phyloP scores from a whole-genome alignment of 2,329 filamentous ascomycete genomes.

The Cladobotryum mycophilum region DNA sequence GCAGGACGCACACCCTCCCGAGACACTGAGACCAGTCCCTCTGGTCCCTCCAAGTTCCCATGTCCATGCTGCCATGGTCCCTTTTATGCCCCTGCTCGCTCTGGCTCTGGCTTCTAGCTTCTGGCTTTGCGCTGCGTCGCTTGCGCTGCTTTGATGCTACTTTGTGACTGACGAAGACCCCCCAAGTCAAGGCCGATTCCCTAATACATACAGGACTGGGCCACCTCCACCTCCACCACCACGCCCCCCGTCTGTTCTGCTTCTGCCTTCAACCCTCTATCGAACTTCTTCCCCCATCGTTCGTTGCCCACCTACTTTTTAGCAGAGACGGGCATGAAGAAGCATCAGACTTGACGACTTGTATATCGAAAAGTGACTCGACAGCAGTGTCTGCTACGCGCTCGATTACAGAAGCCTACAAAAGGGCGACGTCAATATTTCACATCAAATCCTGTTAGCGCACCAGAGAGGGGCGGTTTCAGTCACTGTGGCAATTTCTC shows the following conservation, averaged over 20 bases:
- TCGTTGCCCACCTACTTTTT: not conserved
- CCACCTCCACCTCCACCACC: slow-evolving; percentile 5
- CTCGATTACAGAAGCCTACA: not conserved
- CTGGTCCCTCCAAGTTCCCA: not conserved
- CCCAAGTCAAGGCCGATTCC: slow-evolving; percentile 6
- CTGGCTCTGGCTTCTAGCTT: not conserved
- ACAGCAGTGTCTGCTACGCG: not conserved
- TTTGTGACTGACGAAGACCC: not conserved
- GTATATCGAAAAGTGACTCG: slow-evolving; percentile 4
- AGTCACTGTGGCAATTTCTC: slow-evolving; percentile 14
- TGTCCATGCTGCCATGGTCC: not conserved
- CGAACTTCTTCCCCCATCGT: slow-evolving; percentile 1
- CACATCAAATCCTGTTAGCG: slow-evolving; percentile 1
- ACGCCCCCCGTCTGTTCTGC: slow-evolving; percentile 3
- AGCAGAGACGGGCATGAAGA: slow-evolving; percentile 5
- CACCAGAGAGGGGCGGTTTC: slow-evolving; percentile 11
- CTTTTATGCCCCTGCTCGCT: slow-evolving; percentile 24
- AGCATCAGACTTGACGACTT: not conserved
- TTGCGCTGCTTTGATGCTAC: not conserved
- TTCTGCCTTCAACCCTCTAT: not conserved
- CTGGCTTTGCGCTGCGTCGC: not conserved
- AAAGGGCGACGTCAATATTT: not conserved
- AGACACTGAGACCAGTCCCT: slow-evolving; percentile 23
- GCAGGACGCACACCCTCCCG: slow-evolving; percentile 23
- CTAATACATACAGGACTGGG: slow-evolving; percentile 1